phyloP scores from a whole-genome alignment of 768 basidiomycete genomes.

The Strobilomyces dryophilus region DNA sequence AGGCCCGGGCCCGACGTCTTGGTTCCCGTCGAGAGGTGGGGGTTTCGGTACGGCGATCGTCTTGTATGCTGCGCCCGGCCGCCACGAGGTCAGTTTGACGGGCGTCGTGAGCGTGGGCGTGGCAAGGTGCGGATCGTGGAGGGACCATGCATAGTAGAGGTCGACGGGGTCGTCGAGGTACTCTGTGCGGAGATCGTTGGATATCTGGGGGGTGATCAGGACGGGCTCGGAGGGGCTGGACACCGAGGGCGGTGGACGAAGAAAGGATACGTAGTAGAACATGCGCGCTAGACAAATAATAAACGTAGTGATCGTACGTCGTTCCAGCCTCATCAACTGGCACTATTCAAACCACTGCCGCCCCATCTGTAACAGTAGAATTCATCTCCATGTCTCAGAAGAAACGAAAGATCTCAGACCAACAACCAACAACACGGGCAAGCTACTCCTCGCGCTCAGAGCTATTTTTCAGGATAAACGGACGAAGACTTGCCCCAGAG shows the following conservation, averaged over 20 bases:
- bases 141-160: constrained; percentile 68
- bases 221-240: constrained; percentile 39
- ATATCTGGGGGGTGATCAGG: constrained; percentile 76
- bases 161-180: constrained; percentile 50
- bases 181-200: constrained; percentile 89
- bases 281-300: constrained; percentile 32
- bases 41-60: constrained; percentile 68
- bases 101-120: constrained; percentile 37
- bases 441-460: background rate
- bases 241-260: constrained; percentile 74
- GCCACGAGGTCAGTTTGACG: constrained; percentile 72
- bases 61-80: constrained; percentile 66
- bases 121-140: constrained; percentile 18
- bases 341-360: too few relatives aligned
- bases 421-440: background rate
- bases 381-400: background rate
- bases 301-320: too few relatives aligned
- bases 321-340: too few relatives aligned
- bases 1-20: constrained; percentile 26
- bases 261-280: constrained; percentile 89
- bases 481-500: background rate
- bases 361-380: too few relatives aligned
- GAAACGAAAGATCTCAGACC: background rate
- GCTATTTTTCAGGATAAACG: background rate
- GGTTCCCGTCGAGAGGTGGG: constrained; percentile 24